phyloP scores from a whole-genome alignment of 2,329 filamentous ascomycete genomes.

The Alternaria brassicicola region DNA sequence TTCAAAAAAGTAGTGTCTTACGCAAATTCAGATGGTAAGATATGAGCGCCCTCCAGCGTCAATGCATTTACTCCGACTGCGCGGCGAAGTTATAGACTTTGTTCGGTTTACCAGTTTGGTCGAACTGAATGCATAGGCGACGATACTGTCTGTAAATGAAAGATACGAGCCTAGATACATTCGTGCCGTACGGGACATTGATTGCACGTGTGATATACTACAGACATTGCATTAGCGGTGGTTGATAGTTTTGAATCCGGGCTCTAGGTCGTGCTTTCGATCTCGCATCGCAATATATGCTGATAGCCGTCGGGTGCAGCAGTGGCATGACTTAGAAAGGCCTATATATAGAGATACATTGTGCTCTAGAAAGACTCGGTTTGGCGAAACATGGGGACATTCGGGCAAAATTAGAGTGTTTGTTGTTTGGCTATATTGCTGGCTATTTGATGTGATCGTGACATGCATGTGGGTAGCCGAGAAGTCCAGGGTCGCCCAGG shows the following conservation, averaged over 20 bases:
- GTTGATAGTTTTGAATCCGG: conserved; percentile 24
- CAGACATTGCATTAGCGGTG: conserved; percentile 25
- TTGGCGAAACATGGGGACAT: conserved; percentile 25
- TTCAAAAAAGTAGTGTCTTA: conserved; percentile 4
- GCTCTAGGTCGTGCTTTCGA: conserved; percentile 34
- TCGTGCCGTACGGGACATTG: conserved; percentile 20
- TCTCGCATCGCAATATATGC: conserved; percentile 26
- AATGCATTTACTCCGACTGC: conserved; percentile 6
- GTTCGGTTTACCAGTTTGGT: conserved; percentile 14
- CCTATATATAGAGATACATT: conserved; percentile 22
- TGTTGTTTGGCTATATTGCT: conserved; percentile 43
- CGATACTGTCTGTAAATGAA: conserved; percentile 42
- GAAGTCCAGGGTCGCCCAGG: conserved; percentile 23
- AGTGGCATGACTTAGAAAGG: conserved; percentile 32
- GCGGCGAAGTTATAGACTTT: conserved; percentile 36
- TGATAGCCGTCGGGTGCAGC: conserved; percentile 23
- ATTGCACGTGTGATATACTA: conserved; percentile 31
- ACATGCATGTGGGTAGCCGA: conserved; percentile 37
- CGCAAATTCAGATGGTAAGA: not conserved
- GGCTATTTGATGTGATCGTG: conserved; percentile 39
- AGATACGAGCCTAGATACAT: conserved; percentile 35
- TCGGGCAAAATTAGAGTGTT: conserved; percentile 38
- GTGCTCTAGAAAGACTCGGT: conserved; percentile 18
- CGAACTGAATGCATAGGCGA: conserved; percentile 20
- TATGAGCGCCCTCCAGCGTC: conserved; percentile 14